A percentile compares a stretch with the other conserved stretches of the same genome.
Conservation (phyloP, 345 rosid species). For the Geranium brycei region DNA sequence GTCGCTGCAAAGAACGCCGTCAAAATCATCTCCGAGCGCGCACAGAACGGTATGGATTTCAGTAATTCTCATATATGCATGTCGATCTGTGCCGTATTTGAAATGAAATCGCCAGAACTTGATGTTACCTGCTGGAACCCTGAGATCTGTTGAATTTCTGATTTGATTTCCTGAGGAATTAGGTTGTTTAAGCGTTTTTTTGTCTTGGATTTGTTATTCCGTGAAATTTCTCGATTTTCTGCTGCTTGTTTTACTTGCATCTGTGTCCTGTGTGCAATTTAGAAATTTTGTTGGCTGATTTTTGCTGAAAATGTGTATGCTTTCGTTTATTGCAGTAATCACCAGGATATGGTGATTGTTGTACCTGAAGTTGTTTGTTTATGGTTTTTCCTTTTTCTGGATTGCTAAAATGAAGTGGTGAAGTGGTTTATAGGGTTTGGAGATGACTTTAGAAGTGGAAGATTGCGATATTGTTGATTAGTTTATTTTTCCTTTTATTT, state of each 20-base stretch:
- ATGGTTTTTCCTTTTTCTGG: not conserved
- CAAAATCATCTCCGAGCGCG: slow-evolving; percentile 30
- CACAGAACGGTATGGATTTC: slow-evolving; percentile 33
- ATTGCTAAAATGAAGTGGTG: not conserved
- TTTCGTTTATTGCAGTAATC: no score
- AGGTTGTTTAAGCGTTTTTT: not conserved
- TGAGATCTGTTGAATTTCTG: not conserved
- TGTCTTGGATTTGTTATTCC: not conserved
- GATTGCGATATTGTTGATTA: no score
- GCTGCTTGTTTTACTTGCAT: not conserved
- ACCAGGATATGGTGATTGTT: not conserved
- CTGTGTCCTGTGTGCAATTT: not conserved
- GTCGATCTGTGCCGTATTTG: not conserved
- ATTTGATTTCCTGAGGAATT: not conserved
- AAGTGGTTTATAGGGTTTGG: not conserved
- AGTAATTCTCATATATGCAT: not conserved
- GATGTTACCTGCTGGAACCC: not conserved
- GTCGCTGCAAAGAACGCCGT: slow-evolving; percentile 34
- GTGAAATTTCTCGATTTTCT: not conserved
- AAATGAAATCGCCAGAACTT: not conserved
- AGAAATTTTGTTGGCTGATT: not conserved
- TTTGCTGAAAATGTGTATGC: not conserved
- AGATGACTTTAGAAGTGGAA: not conserved
- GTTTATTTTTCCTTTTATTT: not conserved
- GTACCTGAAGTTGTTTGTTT: not conserved